Evolutionary conservation across 306 rosid genomes (phyloP), one percentile per base, ranked within the genome.

Genomic region (Phaseolus lunatus): DNA sequence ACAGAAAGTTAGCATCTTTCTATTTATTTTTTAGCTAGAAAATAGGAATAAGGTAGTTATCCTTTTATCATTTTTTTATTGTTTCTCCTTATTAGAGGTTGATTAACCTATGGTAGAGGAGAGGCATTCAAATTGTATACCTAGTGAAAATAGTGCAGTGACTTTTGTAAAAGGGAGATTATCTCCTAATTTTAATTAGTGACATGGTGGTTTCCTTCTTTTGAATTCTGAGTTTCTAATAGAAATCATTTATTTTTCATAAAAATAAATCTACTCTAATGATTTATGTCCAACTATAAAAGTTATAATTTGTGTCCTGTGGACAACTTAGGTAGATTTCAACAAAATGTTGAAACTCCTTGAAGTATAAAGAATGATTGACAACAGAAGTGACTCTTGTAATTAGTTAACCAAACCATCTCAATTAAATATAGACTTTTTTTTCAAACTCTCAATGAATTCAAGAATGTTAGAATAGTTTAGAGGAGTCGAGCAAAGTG

Each of bases 201-300:
- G 7, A 37, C 9, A 7, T 37, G 7, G 41, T 37, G 7, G 2
- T 37, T 37, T 6, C 39, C 3, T 33, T 33, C 41, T 7, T 37
- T 37, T 2, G 7, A 37, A 7, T 37, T 37, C 41, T 37, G 41
- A 37, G 41, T 37, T 37, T 2, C 41, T 37, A 37, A 37, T 2
- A 37, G 41, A 37, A 7, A 62, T 53, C 0, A 8, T 12, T 53
- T 63, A 14, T 1, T n/a, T 53, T 63, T 22, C 52, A 24, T 43
- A 52, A 47, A 41, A 67, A 81, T 47, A 31, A 81, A 16, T 35
- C 48, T 39, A 50, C 29, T 26, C 48, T 2, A 43, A 71, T 59
- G 57, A 15, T 50, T 65, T 79, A 22, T 62, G 65, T 62, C 24
- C 56, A 24, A 63, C 35, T 69, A 58, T 52, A 35, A 73, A 53